phyloP scores from a whole-genome alignment of 2,329 filamentous ascomycete species.

The Alternaria sp. region DNA sequence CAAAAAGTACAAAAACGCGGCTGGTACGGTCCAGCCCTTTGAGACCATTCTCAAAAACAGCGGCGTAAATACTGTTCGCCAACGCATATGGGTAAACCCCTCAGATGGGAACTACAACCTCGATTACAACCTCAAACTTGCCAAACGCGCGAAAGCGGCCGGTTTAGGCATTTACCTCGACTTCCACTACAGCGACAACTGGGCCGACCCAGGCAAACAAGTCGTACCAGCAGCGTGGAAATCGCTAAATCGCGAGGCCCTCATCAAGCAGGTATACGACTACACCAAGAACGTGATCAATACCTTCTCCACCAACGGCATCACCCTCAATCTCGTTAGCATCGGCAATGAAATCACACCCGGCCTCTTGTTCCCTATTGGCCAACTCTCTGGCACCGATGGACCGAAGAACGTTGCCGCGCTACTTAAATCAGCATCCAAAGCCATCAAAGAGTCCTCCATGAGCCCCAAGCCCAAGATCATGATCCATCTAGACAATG shows the following conservation, averaged over 20 bases:
- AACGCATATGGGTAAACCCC: constrained; percentile 74
- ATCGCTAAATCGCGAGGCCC: constrained; percentile 62
- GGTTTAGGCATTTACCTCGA: constrained; percentile 70
- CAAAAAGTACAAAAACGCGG: constrained; percentile 66
- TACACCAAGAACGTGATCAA: constrained; percentile 72
- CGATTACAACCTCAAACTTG: constrained; percentile 74
- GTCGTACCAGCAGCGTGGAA: constrained; percentile 70
- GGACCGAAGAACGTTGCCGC: constrained; percentile 65
- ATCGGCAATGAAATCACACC: constrained; percentile 77
- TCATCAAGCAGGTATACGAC: constrained; percentile 71
- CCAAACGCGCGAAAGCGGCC: constrained; percentile 68
- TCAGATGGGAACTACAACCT: constrained; percentile 71
- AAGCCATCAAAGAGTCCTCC: constrained; percentile 70
- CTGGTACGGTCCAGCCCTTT: constrained; percentile 63
- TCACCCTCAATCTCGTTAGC: constrained; percentile 69
- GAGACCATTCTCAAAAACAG: constrained; percentile 69
- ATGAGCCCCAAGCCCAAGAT: constrained; percentile 68
- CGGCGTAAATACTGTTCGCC: constrained; percentile 74
- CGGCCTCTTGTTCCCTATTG: constrained; percentile 73
- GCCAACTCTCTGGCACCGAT: constrained; percentile 60
- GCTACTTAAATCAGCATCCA: constrained; percentile 70
- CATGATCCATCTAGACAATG: constrained; percentile 78
- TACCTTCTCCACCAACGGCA: constrained; percentile 63
- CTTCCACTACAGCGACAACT: constrained; percentile 73
- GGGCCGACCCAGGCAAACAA: constrained; percentile 74